Base-by-base conservation (phyloP, 2,329 filamentous ascomycete species). In the Capronia epimyces region DNA sequence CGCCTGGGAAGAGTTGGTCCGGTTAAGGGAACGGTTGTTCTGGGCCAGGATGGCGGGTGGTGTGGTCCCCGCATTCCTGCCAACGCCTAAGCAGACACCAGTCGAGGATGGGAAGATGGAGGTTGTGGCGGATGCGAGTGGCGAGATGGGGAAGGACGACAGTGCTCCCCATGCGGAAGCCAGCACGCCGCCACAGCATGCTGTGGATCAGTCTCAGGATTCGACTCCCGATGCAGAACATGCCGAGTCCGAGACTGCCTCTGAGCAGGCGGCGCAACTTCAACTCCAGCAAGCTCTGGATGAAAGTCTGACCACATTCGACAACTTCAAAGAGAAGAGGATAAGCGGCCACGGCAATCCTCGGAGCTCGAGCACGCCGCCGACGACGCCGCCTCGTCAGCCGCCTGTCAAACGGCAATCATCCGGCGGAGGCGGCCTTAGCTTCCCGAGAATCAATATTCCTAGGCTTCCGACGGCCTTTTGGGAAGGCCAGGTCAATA, bases 1-100 rank as follows among this genome's bases (percentile, higher is more conserved):
- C 22, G 89, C 89, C 0, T 98, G 93, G 93, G 91, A 97, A 65
- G 93, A 98, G 72, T 89, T 89, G 50, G 86, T 96, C 9, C 81
- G 86, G 24, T 70, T 97, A 42, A 79, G 93, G 44, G 93, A 98
- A 67, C 84, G 91, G 61, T 95, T 98, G 86, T 98, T 98, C 66
- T 98, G 93, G 93, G 82, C 87, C 44, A 81, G 93, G 49, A 82
- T 98, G 46, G 91, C 91, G 21, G 93, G 90, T 22, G 93, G 93
- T 12, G 89, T 98, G 1, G 72, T 97, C 10, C 93, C 91, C 1
- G 74, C 79, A 10, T 73, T 74, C 44, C 58, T 72, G 16, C 57
- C 58, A 15, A 56, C 53, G 16, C 53, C 48, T 27, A 61, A 60
- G 31, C 37, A 55, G 13, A 55, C 50, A 3, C 56, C 58, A 3